Base-by-base conservation (phyloP, 306 rosid genomes). In the Vigna mungo region DNA sequence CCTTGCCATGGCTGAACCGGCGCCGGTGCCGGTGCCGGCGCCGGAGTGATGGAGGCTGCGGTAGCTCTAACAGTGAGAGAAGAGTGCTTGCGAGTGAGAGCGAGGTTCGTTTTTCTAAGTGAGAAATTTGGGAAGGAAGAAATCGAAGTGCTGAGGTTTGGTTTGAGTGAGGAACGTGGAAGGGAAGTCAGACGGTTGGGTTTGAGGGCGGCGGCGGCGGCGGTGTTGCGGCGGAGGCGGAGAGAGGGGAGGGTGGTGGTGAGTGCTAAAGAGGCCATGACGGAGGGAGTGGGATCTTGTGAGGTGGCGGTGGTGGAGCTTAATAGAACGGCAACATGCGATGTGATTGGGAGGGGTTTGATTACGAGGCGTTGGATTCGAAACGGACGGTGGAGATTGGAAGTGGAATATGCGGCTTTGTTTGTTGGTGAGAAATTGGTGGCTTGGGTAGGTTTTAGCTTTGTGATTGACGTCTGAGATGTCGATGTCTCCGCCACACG, bases 1-100 rank as follows among this genome's bases (percentile, higher is more conserved):
- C 99, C 98, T 18, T 90, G 94, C 94, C 96, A 91, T 68, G 97
- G 94, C 79, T 83, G 87, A 20, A 88, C 85, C 54, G 87, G 90
- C 1, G 84, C n/a, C 8, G 85, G 86, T 14, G 76, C 59, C 17
- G 87, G 86, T 16, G 77, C 61, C 10, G 90, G 54, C 14, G 77
- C 56, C 12, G 90, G 54, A 16, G 81, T 25, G n/a, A 86, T 4
- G 8, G 88, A 69, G 8, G 82, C 71, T 1, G 52, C 77, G 4
- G 91, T 36, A n/a, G 90, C 89, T 75, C 36, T 75, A 20, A 86
- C 85, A 4, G 51, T 34, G 30, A 75, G 75, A 20, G 47, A 3
- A 21, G 59, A 48, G 54, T 46, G 64, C 56, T 62, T 83, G 10
- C 12, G 46, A 79, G 7, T 72, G 72, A 61, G 74, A n/a, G 51